Evolutionary conservation across 768 basidiomycete genomes (phyloP), one percentile per base, ranked within the genome.

Genomic region (Russula compacta): DNA sequence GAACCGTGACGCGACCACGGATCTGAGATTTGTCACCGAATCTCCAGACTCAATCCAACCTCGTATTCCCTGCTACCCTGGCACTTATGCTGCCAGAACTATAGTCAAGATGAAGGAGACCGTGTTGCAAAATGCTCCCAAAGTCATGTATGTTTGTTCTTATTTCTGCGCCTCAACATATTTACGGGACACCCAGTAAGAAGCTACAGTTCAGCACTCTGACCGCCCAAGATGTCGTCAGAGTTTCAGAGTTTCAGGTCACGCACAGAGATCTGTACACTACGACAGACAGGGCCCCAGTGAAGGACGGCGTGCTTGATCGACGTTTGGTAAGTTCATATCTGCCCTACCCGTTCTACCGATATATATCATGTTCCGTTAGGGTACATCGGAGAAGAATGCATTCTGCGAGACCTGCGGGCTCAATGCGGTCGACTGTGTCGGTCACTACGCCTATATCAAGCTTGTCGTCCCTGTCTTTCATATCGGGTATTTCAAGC

Each of bases 371-470:
- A 47, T 35, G 6, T 32, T 32, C 21, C 55, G 50, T 53, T 66
- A 97, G 95, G 97, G 97, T 46, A 95, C 94, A 4, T 91, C 92
- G 43, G 94, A 97, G 71, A 98, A 98, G 77, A 82, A 79, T 60
- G 83, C 88, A 32, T 88, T 86, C 69, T 99, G 97, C 74, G 91
- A 95, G 73, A 99, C 97, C 0, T 99, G 97, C 69, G 92, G 92
- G 8, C 83, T 93, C 64, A 85, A 83, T 17, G 86, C 92, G 33
- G 89, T 93, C 3, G 92, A 97, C 63, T 99, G 97, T 71, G 95
- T 97, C 24, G 97, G 97, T 1, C 97, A 99, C 73, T 98, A 97
- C 71, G 95, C 95, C 5, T 98, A 98, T 75, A 98, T 99, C 76
- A 98, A 97, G 73, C 81, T 99, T 46, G 85, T 88, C 36, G 85